Evolutionary conservation across 164 flowering plant species (phyloP), one percentile per base, ranked within the genome.

Genomic region (Magnolia kwangsiensis): DNA sequence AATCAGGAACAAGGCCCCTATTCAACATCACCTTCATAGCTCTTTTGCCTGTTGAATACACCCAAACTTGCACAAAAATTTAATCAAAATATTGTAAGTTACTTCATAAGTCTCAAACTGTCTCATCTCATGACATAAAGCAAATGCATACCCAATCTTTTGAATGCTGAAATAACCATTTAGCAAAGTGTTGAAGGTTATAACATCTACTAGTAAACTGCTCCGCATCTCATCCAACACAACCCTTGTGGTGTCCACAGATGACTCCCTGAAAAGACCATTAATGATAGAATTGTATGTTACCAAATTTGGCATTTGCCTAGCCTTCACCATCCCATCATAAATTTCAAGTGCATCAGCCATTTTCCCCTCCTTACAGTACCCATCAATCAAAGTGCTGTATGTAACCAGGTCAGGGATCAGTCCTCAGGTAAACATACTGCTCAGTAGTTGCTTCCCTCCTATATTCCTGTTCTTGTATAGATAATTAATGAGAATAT

Each of bases 321-420:
- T 80, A 21, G 37, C 76, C 75, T 82, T 81, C 7, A 77, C 55
- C 84, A 84, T 77, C 29, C 75, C 69, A 7, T 76, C 81, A 66
- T 85, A 85, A 71, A 82, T 61, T 51, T 74, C 72, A 80, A 84
- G 72, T 27, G 90, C 90, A 70, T 16, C 76, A 63, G 79, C 84
- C 50, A 80, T 24, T 18, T 79, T 79, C 24, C 87, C 81, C 20
- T 76, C 82, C 51, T 85, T 84, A 76, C 81, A 80, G 67, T 81
- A 80, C 59, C 82, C 82, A 77, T 84, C 83, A 68, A 85, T 83
- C 78, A 83, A 29, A 63, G 87, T 84, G 23, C 86, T 84, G 73
- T 81, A 85, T 23, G 90, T 84, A 24, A 83, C 83, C 20, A 72
- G 2, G 49, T 87, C 87, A n/a, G 85, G 88, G 58, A 71, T 63